Evolutionary conservation across 768 basidiomycete genomes (phyloP), one percentile per base, ranked within the genome.

Genomic region (Omphalotus guepiniiformis): DNA sequence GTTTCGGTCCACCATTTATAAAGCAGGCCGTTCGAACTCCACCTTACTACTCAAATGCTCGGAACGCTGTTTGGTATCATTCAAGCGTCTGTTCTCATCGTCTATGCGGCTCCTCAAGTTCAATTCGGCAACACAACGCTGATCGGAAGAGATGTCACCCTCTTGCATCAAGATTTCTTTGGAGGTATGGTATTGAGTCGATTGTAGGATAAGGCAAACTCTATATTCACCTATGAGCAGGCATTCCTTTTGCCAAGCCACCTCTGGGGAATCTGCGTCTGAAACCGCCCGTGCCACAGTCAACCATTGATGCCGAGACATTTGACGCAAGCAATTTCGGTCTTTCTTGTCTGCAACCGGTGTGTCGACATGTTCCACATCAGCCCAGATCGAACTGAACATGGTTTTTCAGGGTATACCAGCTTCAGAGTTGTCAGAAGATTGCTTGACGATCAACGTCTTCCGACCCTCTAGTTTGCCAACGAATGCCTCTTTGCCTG

Each of bases 361-460:
- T 45, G 15, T 26, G 44, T 7, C 11, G 44, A 11, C 35, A 13
- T 32, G 9, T 32, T 32, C 30, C 30, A 32, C 9, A 32, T n/a
- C n/a, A 32, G 9, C 30, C 22, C 11, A 9, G 25, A 28, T 16
- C 3, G 26, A n/a, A 4, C 9, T 7, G 1, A 9, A 19, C 27
- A 42, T 29, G 18, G 39, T 12, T 74, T 76, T 3, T 9, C 25
- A 29, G 25, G 19, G 19, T 1, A 6, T 36, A 35, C 43, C 3
- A 27, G 28, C 18, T 65, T 55, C 28, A 52, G 72, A 66, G 45
- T 55, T 61, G 32, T 76, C 78, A 18, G 80, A 83, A 57, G 80
- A 83, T 50, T 83, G 79, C 55, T 61, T 83, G 40, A 79, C 77
- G 18, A 64, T 82, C 42, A 82, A 82, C 53, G 63, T 84, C 4